Percentiles rank a stretch among this genome's conserved stretches.
These are phyloP conservation scores for Climacium dendroides DNA, from an alignment of 225 moss, liverwort and hornwort genomes.

Conservation along the genomic window DNA sequence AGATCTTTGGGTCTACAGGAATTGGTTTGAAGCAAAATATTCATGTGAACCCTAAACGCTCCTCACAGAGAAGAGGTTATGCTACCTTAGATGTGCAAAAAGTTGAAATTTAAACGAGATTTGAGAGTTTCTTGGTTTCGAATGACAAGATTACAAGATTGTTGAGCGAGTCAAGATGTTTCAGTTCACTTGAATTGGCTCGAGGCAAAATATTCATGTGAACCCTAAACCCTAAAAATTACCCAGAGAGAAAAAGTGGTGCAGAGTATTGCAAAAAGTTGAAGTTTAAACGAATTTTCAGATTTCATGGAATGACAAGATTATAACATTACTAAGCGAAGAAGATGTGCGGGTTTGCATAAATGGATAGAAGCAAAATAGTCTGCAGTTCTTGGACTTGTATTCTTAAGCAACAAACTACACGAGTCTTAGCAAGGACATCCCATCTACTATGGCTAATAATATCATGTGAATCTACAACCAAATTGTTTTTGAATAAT, in stretches of 20 bases:
- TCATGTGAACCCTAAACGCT: background rate
- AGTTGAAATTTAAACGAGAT: background rate
- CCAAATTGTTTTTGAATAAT: no score
- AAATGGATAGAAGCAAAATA: background rate
- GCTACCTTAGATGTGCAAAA: background rate
- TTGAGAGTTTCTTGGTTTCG: background rate
- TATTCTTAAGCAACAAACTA: no score
- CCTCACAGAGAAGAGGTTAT: background rate
- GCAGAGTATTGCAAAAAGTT: background rate
- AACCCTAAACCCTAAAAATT: background rate
- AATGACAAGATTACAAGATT: background rate
- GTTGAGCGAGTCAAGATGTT: background rate
- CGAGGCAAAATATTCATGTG: background rate
- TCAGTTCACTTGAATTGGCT: background rate
- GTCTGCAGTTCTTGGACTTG: background rate
- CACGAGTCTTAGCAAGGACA: background rate
- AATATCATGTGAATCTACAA: background rate
- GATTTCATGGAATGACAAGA: background rate
- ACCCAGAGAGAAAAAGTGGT: background rate
- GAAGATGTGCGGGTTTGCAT: background rate
- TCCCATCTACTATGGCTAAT: background rate
- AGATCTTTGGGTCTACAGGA: background rate
- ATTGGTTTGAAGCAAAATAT: background rate
- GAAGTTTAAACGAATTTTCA: no score
- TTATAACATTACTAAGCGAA: background rate